phyloP scores from a whole-genome alignment of 2,329 filamentous ascomycete species.

The Trematosphaeria pertusa region DNA sequence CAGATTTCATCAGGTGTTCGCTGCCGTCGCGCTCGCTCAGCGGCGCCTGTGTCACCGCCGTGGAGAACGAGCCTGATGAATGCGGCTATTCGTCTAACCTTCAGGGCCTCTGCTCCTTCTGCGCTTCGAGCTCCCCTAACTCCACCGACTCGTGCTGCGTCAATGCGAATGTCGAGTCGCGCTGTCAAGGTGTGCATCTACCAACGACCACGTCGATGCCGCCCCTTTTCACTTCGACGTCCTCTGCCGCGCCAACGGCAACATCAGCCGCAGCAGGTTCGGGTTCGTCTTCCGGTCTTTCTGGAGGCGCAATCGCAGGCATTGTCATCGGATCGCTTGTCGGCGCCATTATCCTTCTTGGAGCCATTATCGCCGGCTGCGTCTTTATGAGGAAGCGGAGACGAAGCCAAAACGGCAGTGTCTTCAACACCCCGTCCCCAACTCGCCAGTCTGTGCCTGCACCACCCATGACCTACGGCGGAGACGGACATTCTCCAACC shows the following conservation, averaged over 20 bases:
- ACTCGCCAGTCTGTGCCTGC: slow-evolving; percentile 48
- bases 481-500: slow-evolving; percentile 46
- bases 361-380: slow-evolving; percentile 67
- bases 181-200: slow-evolving; percentile 78
- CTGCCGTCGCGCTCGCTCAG: slow-evolving; percentile 81
- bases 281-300: slow-evolving; percentile 60
- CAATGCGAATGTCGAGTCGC: slow-evolving; percentile 74
- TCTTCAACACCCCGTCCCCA: slow-evolving; percentile 90
- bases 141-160: slow-evolving; percentile 96
- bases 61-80: slow-evolving; percentile 81
- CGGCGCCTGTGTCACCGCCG: slow-evolving; percentile 75
- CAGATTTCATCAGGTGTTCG: slow-evolving; percentile 91
- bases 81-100: slow-evolving; percentile 81
- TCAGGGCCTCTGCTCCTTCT: slow-evolving; percentile 85
- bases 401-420: slow-evolving; percentile 70
- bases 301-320: slow-evolving; percentile 88
- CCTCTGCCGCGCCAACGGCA: slow-evolving; percentile 61
- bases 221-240: slow-evolving; percentile 67
- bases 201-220: slow-evolving; percentile 71
- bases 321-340: slow-evolving; percentile 83
- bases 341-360: slow-evolving; percentile 72
- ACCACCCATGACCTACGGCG: slow-evolving; percentile 51
- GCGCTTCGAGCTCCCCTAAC: slow-evolving; percentile 81
- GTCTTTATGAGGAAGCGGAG: slow-evolving; percentile 62
- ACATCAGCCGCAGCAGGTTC: slow-evolving; percentile 33